A percentile compares a stretch with the other conserved stretches of the same genome.
These are phyloP conservation scores for Coemansia pectinata DNA, from an alignment of 192 early-diverging fungal genomes.

Conservation along the genomic window DNA sequence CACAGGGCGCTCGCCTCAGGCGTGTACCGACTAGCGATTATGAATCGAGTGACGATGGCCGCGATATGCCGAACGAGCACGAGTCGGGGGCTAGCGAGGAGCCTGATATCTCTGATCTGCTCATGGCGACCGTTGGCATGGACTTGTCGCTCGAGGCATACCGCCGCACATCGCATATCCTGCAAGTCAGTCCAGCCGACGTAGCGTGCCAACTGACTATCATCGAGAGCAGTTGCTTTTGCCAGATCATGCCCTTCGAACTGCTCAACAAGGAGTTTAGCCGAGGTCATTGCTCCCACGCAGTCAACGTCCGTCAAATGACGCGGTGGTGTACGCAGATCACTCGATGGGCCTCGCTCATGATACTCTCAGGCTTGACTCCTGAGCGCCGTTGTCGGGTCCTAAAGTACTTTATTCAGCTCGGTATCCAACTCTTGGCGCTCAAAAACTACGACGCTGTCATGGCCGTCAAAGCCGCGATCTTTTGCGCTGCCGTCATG, in stretches of 20 bases:
- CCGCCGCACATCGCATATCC: slow-evolving; percentile 59
- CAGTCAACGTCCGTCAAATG: slow-evolving; percentile 73
- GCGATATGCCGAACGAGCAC: background rate
- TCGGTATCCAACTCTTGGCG: slow-evolving; percentile 61
- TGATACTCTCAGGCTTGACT: slow-evolving; percentile 72
- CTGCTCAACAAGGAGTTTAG: slow-evolving; percentile 67
- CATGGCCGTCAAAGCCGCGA: slow-evolving; percentile 77
- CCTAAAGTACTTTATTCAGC: slow-evolving; percentile 80
- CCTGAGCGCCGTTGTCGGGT: slow-evolving; percentile 65
- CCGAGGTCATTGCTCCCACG: slow-evolving; percentile 54
- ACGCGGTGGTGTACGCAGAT: slow-evolving; percentile 70
- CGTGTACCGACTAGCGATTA: background rate
- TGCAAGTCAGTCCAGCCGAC: slow-evolving; percentile 77
- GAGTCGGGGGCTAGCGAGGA: slow-evolving; percentile 18
- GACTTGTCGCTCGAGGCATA: slow-evolving; percentile 59
- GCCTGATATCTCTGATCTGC: slow-evolving; percentile 49
- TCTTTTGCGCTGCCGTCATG: slow-evolving; percentile 71
- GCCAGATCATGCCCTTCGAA: slow-evolving; percentile 70
- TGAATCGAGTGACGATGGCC: slow-evolving; percentile 5
- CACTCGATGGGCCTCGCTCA: slow-evolving; percentile 74
- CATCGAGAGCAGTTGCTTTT: slow-evolving; percentile 68
- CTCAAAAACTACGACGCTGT: slow-evolving; percentile 72
- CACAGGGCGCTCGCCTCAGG: background rate
- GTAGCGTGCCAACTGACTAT: slow-evolving; percentile 84
- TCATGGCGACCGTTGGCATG: slow-evolving; percentile 52